These are phyloP conservation scores for Calvatia gigantea DNA, from an alignment of 768 basidiomycete species.

Conservation along the genomic window DNA sequence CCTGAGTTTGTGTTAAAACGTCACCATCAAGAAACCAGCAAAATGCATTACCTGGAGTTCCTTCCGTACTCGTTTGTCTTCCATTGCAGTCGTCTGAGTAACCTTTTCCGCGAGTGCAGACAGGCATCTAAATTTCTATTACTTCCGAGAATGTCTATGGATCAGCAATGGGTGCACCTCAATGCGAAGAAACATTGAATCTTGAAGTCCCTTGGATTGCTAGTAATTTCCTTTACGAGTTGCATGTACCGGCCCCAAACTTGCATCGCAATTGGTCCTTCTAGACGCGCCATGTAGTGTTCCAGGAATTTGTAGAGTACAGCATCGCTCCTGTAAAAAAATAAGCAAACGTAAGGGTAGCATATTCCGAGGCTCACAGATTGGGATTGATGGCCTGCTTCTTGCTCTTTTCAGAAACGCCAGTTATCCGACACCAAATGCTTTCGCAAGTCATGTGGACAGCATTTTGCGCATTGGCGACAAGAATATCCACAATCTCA, in stretches of 20 bases:
- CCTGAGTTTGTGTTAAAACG: constrained; percentile 35
- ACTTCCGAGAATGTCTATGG: too few relatives aligned
- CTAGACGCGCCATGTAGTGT: constrained; percentile 75
- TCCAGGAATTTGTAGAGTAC: constrained; percentile 86
- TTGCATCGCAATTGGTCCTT: constrained; percentile 90
- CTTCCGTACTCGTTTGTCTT: constrained; percentile 82
- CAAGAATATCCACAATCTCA: constrained; percentile 78
- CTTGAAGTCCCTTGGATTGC: constrained; percentile 64
- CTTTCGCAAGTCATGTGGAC: constrained; percentile 90
- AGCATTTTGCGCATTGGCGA: constrained; percentile 80
- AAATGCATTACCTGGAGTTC: constrained; percentile 70
- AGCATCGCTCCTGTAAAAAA: constrained; percentile 55
- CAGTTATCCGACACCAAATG: constrained; percentile 57
- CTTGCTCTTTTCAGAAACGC: constrained; percentile 53
- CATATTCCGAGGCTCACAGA: constrained; percentile 45
- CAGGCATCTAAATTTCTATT: too few relatives aligned
- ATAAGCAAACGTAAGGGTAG: constrained; percentile 1
- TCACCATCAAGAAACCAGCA: neutral
- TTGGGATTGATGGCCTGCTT: constrained; percentile 62
- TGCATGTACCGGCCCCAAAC: constrained; percentile 83
- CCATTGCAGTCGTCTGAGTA: constrained; percentile 85
- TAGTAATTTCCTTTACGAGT: constrained; percentile 75
- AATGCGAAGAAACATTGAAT: constrained; percentile 68
- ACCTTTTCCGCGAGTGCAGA: constrained; percentile 80
- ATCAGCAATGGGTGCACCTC: too few relatives aligned